Base-by-base conservation (phyloP, 2,329 filamentous ascomycete genomes). In the Trichoderma arundinaceum region DNA sequence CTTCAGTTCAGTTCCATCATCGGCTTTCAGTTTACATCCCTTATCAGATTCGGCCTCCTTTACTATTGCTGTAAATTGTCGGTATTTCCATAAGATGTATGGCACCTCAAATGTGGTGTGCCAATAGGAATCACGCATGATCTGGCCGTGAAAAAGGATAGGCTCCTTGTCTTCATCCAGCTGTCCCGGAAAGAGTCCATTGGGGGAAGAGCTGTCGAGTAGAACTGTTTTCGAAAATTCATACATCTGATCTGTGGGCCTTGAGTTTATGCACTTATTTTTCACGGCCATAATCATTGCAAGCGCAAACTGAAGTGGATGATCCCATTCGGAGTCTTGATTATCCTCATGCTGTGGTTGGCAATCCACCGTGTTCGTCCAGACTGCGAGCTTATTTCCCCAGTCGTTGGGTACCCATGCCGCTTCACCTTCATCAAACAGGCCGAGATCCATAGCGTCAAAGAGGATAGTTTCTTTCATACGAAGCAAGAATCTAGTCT, bases 271-370 rank as follows among this genome's bases (percentile, higher is more conserved):
- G 3, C 8, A 10, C 15, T 10, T n/a, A 5, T 39, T 15, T 2
- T n/a, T 43, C 10, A 35, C 2, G 1, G 52, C 9, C 9, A 56
- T 10, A 6, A 43, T 32, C 4, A 43, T 10, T 0, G 52, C 22
- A 10, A 56, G 52, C 6, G 38, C 52, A 56, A 56, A 43, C 5
- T 56, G 52, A 28, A 56, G 19, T 17, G 52, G 38, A 17, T 43
- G 12, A 7, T n/a, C 1, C 38, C 38, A 43, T 12, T 32, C 7
- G 28, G 7, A 13, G 3, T 43, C 13, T 22, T 32, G 7, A 1
- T 56, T 39, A 17, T 56, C 17, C 5, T 56, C 35, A 6, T 3
- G 8, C 2, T 41, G 35, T 4, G 17, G 1, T 28, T 56, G 52
- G 1, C 38, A 41, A 41, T 41, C 8, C 8, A 56, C 19, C 2